Base-by-base conservation (phyloP, 202 grass and related monocot species). In the Elaeis oleifera region DNA sequence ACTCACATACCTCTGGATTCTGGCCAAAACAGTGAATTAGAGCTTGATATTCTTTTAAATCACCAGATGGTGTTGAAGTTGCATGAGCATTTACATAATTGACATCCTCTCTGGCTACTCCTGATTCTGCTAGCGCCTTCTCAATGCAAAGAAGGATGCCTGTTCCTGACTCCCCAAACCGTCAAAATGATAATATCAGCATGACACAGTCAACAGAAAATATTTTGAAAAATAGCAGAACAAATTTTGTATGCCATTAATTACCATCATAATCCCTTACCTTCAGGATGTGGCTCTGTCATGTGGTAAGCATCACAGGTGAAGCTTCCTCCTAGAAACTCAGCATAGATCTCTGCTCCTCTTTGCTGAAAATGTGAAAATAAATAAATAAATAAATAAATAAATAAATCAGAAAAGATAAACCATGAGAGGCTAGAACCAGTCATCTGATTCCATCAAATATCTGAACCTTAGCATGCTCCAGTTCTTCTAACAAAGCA, bases 1-100 rank as follows among this genome's bases (percentile, higher is more conserved):
- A 56, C 21, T 54, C 61, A 60, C 75, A 60, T 70, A 97, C 94
- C 73, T 77, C 62, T 65, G 94, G 77, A 49, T 97, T 97, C 71
- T 92, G 74, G 49, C 84, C 77, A 63, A 97, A 97, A 70, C 88
- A 97, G 36, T 77, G 85, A 32, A 86, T 72, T 7, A 99, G 84
- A 62, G 94, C 94, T 77, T 92, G 84, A 6, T 89, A 99, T 58
- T 99, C 94, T 79, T 92, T 92, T 67, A 99, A 74, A 71, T 99
- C 94, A 56, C 94, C 94, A 20, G 77, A 72, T 21, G 56, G 85
- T 78, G 94, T 99, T 55, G 88, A 99, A 25, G 94, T 92, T 79
- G 94, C 94, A 87, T 99, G 94, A 18, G 94, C 94, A 89, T 99
- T 99, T 56, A 99, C 83, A 71, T 99, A 99, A 74, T 99, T 94